phyloP scores from a whole-genome alignment of 306 rosid genomes.

The Vicia faba region DNA sequence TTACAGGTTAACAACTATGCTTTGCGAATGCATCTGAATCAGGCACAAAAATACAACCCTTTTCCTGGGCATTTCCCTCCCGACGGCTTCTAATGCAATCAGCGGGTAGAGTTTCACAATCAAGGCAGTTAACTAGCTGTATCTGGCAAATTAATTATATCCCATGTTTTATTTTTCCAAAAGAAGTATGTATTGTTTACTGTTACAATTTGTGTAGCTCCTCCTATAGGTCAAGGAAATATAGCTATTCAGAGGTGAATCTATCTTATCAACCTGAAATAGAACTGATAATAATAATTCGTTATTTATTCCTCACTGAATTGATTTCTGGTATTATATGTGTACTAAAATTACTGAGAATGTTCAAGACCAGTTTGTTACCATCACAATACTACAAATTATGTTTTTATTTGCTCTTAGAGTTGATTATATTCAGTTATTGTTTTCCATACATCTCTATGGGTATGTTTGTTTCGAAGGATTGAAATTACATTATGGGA shows the following conservation, averaged over 20 bases:
- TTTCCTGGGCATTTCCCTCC: constrained; percentile 88
- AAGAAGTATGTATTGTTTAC: constrained; percentile 11
- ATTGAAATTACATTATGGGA: too few relatives aligned
- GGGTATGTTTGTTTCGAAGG: constrained; percentile 5
- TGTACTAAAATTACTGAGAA: constrained; percentile 30
- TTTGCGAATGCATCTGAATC: constrained; percentile 92
- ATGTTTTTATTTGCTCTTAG: neutral
- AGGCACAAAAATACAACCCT: constrained; percentile 81
- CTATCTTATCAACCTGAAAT: constrained; percentile 15
- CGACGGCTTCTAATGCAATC: constrained; percentile 61
- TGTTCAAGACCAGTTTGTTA: constrained; percentile 25
- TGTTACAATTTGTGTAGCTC: constrained; percentile 40
- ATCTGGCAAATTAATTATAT: constrained; percentile 23
- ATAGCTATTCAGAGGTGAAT: constrained; percentile 36
- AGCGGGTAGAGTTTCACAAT: constrained; percentile 28
- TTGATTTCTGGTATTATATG: constrained; percentile 15
- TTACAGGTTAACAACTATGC: constrained; percentile 87
- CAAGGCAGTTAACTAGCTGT: constrained; percentile 40
- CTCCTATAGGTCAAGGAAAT: constrained; percentile 34
- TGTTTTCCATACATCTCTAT: neutral
- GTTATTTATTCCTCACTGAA: constrained; percentile 23
- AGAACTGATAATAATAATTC: constrained; percentile 25
- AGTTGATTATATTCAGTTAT: neutral
- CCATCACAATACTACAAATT: constrained; percentile 1
- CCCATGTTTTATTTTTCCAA: neutral